A percentile compares a stretch with the other conserved stretches of the same genome.
phyloP scores from a whole-genome alignment of 306 rosid genomes.

The Pterocarpus macrocarpus region DNA sequence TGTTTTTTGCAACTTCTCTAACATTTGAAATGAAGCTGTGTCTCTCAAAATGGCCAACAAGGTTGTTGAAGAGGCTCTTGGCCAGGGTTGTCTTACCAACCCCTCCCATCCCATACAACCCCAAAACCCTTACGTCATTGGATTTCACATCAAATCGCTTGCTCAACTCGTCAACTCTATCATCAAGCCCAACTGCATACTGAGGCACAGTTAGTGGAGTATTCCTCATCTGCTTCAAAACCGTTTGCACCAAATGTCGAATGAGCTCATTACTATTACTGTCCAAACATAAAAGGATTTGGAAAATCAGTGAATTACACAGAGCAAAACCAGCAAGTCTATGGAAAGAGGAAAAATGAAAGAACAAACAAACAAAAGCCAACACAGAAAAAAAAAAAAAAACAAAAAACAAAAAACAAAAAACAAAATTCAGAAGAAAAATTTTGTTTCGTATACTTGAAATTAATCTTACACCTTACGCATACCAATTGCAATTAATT shows the following conservation, averaged over 20 bases:
- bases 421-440: too few relatives aligned
- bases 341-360: too few relatives aligned
- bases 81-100: constrained; percentile 74
- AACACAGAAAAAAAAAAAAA: too few relatives aligned
- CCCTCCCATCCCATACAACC: constrained; percentile 66
- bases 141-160: constrained; percentile 51
- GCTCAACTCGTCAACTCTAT: constrained; percentile 49
- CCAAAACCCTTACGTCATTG: constrained; percentile 52
- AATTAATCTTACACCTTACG: too few relatives aligned
- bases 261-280: constrained; percentile 42
- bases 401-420: too few relatives aligned
- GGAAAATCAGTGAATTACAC: not conserved
- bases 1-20: constrained; percentile 41
- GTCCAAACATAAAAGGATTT: not conserved
- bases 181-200: constrained; percentile 59
- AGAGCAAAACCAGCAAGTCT: not conserved
- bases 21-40: constrained; percentile 60
- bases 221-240: constrained; percentile 52
- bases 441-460: too few relatives aligned
- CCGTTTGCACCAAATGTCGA: constrained; percentile 38
- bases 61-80: constrained; percentile 58
- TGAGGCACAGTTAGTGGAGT: constrained; percentile 57
- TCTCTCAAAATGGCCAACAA: constrained; percentile 46
- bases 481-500: too few relatives aligned
- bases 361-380: too few relatives aligned